Conservation (phyloP, 306 rosid genomes). For the Cucurbita moschata region DNA sequence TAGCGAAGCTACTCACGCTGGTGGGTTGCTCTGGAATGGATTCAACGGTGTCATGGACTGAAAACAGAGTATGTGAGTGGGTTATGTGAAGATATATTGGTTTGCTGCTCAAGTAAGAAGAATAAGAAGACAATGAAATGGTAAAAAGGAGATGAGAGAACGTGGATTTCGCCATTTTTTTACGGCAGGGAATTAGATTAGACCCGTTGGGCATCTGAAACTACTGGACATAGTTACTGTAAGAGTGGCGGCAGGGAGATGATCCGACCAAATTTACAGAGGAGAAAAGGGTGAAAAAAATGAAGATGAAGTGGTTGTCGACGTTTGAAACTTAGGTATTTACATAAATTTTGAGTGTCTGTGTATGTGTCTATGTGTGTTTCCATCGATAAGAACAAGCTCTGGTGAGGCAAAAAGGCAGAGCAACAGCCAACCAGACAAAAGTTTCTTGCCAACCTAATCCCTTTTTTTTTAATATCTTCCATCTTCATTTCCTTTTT, state of each 20-base stretch:
- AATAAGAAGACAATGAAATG: slow-evolving; percentile 11
- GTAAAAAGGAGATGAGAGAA: slow-evolving; percentile 23
- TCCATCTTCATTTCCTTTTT: background rate
- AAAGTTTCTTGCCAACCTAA: background rate
- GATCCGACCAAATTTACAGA: background rate
- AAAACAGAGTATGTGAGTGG: background rate
- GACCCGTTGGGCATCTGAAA: slow-evolving; percentile 26
- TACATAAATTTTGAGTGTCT: too few relatives aligned
- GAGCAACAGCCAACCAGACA: background rate
- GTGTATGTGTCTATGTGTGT: background rate
- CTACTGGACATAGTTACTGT: slow-evolving; percentile 18
- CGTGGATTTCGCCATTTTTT: slow-evolving; percentile 59
- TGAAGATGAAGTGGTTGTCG: background rate
- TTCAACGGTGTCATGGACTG: slow-evolving; percentile 28
- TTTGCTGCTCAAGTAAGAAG: slow-evolving; percentile 17
- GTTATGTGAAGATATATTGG: slow-evolving; percentile 7
- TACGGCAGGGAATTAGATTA: slow-evolving; percentile 16
- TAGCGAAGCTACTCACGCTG: background rate
- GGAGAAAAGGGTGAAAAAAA: background rate
- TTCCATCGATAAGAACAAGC: background rate
- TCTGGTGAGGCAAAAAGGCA: background rate
- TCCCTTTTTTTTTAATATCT: background rate
- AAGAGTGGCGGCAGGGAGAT: background rate
- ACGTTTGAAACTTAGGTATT: slow-evolving; percentile 1
- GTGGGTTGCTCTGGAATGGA: background rate